A percentile compares a stretch with the other conserved stretches of the same genome.
phyloP scores from a whole-genome alignment of 805 yeast genomes.

The Kuraishia borneana region DNA sequence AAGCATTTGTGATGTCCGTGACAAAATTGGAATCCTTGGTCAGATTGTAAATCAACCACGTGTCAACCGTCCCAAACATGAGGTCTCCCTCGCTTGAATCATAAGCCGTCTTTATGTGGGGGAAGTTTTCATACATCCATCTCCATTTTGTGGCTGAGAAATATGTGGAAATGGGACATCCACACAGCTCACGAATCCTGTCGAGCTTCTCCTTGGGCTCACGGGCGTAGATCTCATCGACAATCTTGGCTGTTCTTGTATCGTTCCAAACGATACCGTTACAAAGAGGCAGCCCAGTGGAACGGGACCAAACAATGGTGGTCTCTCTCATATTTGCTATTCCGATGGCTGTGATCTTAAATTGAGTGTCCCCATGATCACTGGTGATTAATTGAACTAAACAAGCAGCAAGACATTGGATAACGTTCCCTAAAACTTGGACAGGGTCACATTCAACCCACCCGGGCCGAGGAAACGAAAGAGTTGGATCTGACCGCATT shows the following conservation, averaged over 20 bases:
- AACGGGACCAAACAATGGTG: conserved; percentile 75
- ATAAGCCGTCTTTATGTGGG: conserved; percentile 52
- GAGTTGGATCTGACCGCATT: conserved; percentile 52
- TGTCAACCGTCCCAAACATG: conserved; percentile 90
- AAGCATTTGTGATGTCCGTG: conserved; percentile 86
- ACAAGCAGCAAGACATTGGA: conserved; percentile 66
- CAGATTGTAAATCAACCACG: conserved; percentile 84
- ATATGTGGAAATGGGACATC: conserved; percentile 83
- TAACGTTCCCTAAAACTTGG: conserved; percentile 69
- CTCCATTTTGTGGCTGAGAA: conserved; percentile 83
- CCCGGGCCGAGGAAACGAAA: conserved; percentile 70
- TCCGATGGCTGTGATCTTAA: conserved; percentile 65
- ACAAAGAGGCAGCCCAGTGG: conserved; percentile 72
- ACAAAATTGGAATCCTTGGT: conserved; percentile 61
- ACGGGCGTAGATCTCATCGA: conserved; percentile 45
- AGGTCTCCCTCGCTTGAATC: conserved; percentile 59
- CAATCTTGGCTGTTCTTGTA: conserved; percentile 70
- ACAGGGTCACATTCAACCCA: conserved; percentile 94
- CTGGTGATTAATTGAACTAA: conserved; percentile 39
- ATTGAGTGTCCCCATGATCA: conserved; percentile 34
- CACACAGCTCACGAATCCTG: conserved; percentile 53
- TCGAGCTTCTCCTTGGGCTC: conserved; percentile 45
- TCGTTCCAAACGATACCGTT: conserved; percentile 97
- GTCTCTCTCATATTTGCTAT: conserved; percentile 96
- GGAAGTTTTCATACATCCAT: conserved; percentile 81